Evolutionary conservation across 1,139 yeast species (phyloP).

Genomic region (Nakaseomyces uthaithaninus): DNA sequence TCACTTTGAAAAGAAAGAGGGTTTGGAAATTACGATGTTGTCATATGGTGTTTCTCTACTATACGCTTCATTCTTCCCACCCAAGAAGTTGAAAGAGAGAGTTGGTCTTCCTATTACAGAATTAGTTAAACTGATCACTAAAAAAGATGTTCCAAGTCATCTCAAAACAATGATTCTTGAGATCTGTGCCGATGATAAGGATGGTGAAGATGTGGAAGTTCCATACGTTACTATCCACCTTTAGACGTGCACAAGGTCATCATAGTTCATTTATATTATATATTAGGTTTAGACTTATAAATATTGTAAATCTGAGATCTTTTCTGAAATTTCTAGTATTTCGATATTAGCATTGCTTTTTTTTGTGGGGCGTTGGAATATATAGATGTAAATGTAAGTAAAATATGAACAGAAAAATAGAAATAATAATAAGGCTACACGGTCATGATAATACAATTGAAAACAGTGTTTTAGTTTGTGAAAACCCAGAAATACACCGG

Average conservation of each 20-base stretch:
- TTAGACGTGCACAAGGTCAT: too few species aligned
- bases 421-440: too few species aligned
- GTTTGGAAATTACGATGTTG: slow-evolving; percentile 81
- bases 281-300: too few species aligned
- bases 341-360: too few species aligned
- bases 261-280: too few species aligned
- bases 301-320: too few species aligned
- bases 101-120: slow-evolving; percentile 58
- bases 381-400: too few species aligned
- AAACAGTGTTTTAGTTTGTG: too few species aligned
- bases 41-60: slow-evolving; percentile 84
- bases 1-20: slow-evolving; percentile 71
- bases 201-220: slow-evolving; percentile 93
- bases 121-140: slow-evolving; percentile 71
- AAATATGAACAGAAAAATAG: too few species aligned
- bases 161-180: slow-evolving; percentile 75
- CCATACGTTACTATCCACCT: slow-evolving; percentile 68
- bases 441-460: too few species aligned
- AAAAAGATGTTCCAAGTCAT: slow-evolving; percentile 72
- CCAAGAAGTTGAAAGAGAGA: slow-evolving; percentile 79
- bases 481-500: neutral
- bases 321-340: too few species aligned
- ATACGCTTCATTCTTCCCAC: slow-evolving; percentile 91
- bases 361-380: too few species aligned
- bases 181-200: slow-evolving; percentile 82